A percentile compares a stretch with the other conserved stretches of the same genome.
phyloP scores from a whole-genome alignment of 2,329 filamentous ascomycete genomes.

The Xylaria sp. region DNA sequence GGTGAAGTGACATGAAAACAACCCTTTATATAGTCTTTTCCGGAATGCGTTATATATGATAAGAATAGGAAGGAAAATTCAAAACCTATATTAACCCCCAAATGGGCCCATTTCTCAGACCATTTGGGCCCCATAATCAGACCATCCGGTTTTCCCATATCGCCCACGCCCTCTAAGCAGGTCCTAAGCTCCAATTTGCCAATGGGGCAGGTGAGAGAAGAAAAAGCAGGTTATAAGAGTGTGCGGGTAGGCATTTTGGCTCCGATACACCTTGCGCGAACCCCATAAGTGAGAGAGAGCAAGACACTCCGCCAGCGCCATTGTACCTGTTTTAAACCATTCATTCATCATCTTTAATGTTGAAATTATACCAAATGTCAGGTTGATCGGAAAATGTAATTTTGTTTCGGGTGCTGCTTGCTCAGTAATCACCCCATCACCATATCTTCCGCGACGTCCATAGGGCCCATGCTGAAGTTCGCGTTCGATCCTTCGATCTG shows the following conservation, averaged over 20 bases:
- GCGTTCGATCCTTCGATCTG: slow-evolving; percentile 32
- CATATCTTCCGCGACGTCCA: slow-evolving; percentile 18
- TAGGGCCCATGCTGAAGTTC: slow-evolving; percentile 15
- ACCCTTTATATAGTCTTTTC: slow-evolving; percentile 8
- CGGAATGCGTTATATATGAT: slow-evolving; percentile 2
- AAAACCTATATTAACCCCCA: slow-evolving; percentile 13
- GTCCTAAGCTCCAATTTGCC: slow-evolving; percentile 1
- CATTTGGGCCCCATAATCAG: slow-evolving; percentile 32
- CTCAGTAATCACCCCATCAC: slow-evolving; percentile 18
- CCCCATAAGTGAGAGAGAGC: background rate
- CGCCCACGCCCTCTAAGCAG: background rate
- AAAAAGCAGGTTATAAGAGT: background rate
- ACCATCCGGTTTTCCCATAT: slow-evolving; percentile 12
- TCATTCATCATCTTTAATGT: too few relatives aligned
- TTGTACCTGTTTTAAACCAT: background rate
- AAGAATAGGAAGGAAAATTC: background rate
- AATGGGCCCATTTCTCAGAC: slow-evolving; percentile 28
- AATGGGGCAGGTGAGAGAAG: background rate
- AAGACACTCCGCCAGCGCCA: background rate
- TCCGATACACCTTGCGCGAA: background rate
- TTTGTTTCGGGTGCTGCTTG: background rate
- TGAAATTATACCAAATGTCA: background rate
- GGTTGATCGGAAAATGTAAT: background rate
- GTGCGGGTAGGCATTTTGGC: background rate
- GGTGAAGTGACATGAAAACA: background rate